Conservation (phyloP, 352 stramenopile species). For the Globisporangium nodosum region DNA sequence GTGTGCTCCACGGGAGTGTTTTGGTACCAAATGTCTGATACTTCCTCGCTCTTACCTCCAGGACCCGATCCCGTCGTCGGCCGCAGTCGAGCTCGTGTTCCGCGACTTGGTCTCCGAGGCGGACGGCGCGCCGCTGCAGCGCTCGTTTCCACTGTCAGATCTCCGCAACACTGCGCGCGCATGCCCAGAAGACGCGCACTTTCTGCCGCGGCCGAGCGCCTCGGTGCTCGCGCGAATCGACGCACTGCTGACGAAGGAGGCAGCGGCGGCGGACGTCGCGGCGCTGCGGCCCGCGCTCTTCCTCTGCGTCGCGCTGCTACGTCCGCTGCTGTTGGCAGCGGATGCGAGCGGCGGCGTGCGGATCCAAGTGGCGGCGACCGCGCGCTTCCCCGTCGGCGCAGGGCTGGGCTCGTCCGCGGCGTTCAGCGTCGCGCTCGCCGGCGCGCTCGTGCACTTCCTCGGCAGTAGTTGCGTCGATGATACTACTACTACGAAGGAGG, state of each 20-base stretch:
- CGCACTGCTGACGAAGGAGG: constrained; percentile 32
- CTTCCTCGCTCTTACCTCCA: not conserved
- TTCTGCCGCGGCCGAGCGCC: constrained; percentile 37
- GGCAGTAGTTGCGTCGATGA: not conserved
- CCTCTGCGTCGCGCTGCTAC: constrained; percentile 50
- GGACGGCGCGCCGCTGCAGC: constrained; percentile 24
- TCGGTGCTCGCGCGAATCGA: constrained; percentile 46
- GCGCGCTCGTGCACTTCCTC: constrained; percentile 37
- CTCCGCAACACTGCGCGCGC: constrained; percentile 31
- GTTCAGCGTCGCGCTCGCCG: constrained; percentile 82
- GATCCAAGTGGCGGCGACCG: constrained; percentile 38
- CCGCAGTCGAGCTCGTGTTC: constrained; percentile 39
- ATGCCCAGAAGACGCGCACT: constrained; percentile 34
- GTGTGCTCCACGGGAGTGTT: too few species aligned
- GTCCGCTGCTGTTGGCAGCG: constrained; percentile 18
- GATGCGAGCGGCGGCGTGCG: constrained; percentile 21
- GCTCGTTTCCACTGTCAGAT: constrained; percentile 24
- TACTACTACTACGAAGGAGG: too few species aligned
- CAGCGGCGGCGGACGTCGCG: constrained; percentile 30
- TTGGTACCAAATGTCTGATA: too few species aligned
- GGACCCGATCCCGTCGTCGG: not conserved
- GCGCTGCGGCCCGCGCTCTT: constrained; percentile 51
- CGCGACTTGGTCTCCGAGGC: constrained; percentile 38
- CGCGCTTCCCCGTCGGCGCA: constrained; percentile 74
- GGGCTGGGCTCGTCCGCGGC: constrained; percentile 90